Base-by-base conservation (phyloP, 1,284 basidiomycete species). In the Sporisorium exsertum region DNA sequence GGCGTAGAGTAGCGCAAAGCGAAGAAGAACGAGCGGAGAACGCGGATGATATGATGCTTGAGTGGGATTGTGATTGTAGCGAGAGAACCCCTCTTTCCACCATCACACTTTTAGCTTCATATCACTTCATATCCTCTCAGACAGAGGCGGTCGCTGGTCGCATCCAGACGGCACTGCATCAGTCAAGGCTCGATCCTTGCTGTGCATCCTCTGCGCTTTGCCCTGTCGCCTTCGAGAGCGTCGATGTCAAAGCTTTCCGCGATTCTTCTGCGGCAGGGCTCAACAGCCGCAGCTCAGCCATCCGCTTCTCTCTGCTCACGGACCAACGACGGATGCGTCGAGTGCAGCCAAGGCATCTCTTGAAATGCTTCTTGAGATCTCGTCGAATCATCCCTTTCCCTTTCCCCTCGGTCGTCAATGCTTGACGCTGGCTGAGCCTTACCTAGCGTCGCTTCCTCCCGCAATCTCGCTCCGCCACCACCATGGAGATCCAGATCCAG, bases 401-500 rank as follows among this genome's bases (percentile, higher is more conserved):
- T 3, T 18, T n/a, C 37, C 3, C 8, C 37, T 16, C 37, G 16
- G 1, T 49, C 27, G 47, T 15, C 35, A 13, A 35, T 35, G 8
- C 12, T n/a, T 10, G 8, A 16, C 37, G 37, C 37, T n/a, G 8
- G 16, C 37, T 40, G 37, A 40, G 4, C 37, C 7, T 5, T 40
- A 35, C 8, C 35, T 35, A 35, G 35, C 35, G 13, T 35, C 35
- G 35, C 8, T 35, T 9, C 10, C 29, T 32, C 29, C 29, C 55
- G 47, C 24, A 24, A 27, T 5, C 18, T 10, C 3, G 16, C n/a
- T n/a, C n/a, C n/a, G n/a, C n/a, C n/a, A n/a, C n/a, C 27, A 13
- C 6, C 22, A 73, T 73, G 71, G 71, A 73, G 40, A 42, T 73
- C 18, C 58, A 37, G 9, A 40, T 73, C 35, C 49, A 60, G 6